Evolutionary conservation across 2,329 filamentous ascomycete species (phyloP), one percentile per base, ranked within the genome.

Genomic region (Cladosporium phlei): DNA sequence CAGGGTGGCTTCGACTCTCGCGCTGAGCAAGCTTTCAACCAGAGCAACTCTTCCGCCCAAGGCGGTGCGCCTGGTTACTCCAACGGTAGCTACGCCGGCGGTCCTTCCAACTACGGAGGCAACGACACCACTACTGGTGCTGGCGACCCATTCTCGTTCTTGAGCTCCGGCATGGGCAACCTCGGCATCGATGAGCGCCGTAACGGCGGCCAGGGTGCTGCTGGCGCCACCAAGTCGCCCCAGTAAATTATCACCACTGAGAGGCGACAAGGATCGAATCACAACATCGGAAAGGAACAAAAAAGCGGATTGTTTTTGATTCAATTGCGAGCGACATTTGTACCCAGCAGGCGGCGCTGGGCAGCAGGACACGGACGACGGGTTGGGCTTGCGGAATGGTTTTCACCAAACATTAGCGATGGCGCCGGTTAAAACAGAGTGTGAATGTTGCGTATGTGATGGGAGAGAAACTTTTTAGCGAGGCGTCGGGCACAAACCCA

Each of bases 1-100:
- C 44, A 30, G 11, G 86, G 86, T 32, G 86, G 88, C 10, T 97
- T 98, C 62, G 90, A 95, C 64, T 94, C 89, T 73, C 87, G 90
- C 53, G 88, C 91, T 12, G 91, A 97, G 71, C 89, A 89, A 51
- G 91, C 93, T 20, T 98, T 98, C 75, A 87, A 64, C 52, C 61
- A 63, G 24, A 91, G 93, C 57, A 87, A 86, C 47, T 84, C 85
- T 16, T 82, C 83, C 12, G 87, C 86, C 34, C 84, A 83, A 51
- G 86, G 85, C 38, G 56, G 50, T n/a, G 53, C 55, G 30, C 82
- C 84, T 22, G 61, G 65, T 21, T 69, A 66, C 25, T 82, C 85
- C 32, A 86, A 85, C 40, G 58, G 63, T 37, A 63, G 58, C 16
- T 82, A 83, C 32, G 16, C 34, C 10, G 51, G 56, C 30, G 56